Conservation (phyloP, 2,329 filamentous ascomycete species). For the Sporothrix curviconia region DNA sequence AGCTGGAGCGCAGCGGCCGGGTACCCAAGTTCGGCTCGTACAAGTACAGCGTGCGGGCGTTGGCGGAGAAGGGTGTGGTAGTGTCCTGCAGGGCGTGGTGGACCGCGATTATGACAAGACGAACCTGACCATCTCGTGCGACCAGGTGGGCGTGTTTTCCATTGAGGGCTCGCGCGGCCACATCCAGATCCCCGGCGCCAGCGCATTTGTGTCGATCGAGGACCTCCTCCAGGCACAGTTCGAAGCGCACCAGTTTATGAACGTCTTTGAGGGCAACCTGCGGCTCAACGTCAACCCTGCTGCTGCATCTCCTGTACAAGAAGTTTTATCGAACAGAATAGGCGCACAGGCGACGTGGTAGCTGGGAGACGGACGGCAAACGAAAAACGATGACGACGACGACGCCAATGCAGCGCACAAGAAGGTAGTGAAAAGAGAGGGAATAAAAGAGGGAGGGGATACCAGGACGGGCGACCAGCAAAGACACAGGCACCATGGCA, state of each 20-base stretch:
- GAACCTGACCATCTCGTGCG: constrained; percentile 88
- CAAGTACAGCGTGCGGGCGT: constrained; percentile 87
- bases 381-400: not conserved
- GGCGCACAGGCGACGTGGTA: not conserved
- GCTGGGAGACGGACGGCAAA: not conserved
- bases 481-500: not conserved
- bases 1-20: constrained; percentile 84
- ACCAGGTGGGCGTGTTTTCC: constrained; percentile 89
- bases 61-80: constrained; percentile 89
- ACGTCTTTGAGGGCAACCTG: constrained; percentile 78
- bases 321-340: constrained; percentile 83
- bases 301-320: constrained; percentile 95
- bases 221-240: constrained; percentile 95
- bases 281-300: constrained; percentile 92
- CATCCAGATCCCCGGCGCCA: constrained; percentile 93
- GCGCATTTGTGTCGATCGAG: constrained; percentile 80
- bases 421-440: not conserved
- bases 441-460: not conserved
- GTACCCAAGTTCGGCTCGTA: constrained; percentile 96
- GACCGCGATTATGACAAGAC: constrained; percentile 85
- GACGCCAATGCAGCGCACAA: not conserved
- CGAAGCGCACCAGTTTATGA: constrained; percentile 93
- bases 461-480: not conserved
- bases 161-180: constrained; percentile 85
- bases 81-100: constrained; percentile 80